A percentile compares a stretch with the other conserved stretches of the same genome.
These are phyloP conservation scores for Amaranthus cruentus DNA, from an alignment of 148 eudicot genomes.

Conservation along the genomic window DNA sequence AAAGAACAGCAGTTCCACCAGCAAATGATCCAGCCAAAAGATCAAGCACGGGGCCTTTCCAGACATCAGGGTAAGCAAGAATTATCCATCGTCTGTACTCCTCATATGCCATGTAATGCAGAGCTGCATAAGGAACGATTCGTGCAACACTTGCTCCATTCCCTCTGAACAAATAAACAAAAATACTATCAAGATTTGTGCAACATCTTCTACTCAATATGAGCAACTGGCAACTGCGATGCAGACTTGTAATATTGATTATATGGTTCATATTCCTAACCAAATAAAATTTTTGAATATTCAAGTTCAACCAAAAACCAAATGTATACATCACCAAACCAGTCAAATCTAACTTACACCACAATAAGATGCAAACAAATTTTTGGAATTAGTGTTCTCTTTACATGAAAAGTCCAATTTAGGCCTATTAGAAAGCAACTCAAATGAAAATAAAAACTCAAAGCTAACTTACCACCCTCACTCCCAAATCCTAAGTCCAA, in stretches of 20 bases:
- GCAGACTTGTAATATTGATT: neutral
- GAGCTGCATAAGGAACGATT: slow-evolving; percentile 94
- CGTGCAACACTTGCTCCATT: slow-evolving; percentile 96
- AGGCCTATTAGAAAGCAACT: neutral
- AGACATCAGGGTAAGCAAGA: slow-evolving; percentile 47
- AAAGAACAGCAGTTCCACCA: slow-evolving; percentile 98
- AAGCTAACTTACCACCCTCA: neutral
- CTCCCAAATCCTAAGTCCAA: neutral
- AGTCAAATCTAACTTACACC: neutral
- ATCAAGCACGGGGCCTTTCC: slow-evolving; percentile 88
- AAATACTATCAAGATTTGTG: neutral
- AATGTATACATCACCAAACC: neutral
- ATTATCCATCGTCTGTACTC: slow-evolving; percentile 81
- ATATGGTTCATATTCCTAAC: neutral
- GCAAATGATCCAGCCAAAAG: slow-evolving; percentile 94
- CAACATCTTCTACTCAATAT: neutral
- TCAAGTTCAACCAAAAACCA: neutral
- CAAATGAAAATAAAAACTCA: neutral
- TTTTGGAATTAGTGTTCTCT: neutral
- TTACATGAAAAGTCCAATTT: neutral
- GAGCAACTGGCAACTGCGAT: neutral
- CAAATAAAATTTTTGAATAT: neutral
- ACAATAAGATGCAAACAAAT: neutral
- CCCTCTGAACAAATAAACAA: slow-evolving; percentile 49
- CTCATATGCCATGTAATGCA: slow-evolving; percentile 95